A percentile compares a stretch with the other conserved stretches of the same genome.
phyloP scores from a whole-genome alignment of 73 alveolate species.

The Tetrahymena elliotti region DNA sequence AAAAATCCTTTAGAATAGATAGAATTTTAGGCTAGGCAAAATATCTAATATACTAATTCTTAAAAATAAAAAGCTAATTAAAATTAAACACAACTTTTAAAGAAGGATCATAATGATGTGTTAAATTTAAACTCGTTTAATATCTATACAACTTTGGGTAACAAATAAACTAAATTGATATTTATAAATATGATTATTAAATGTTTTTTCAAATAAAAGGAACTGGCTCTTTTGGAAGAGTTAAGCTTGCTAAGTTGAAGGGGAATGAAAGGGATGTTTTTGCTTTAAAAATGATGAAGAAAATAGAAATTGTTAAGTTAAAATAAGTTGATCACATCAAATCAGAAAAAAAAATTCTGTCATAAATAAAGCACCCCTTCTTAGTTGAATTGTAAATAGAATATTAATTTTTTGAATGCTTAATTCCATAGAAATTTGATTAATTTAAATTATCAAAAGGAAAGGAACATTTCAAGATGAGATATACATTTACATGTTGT shows the following conservation, averaged over 20 bases:
- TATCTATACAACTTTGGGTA: background rate
- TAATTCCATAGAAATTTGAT: slow-evolving; percentile 18
- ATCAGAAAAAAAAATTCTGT: slow-evolving; percentile 35
- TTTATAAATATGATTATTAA: background rate
- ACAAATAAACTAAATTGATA: background rate
- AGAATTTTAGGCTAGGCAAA: background rate
- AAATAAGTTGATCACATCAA: slow-evolving; percentile 63
- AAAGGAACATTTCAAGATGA: slow-evolving; percentile 53
- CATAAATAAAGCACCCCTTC: slow-evolving; percentile 41
- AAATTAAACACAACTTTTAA: background rate
- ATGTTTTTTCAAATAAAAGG: slow-evolving; percentile 41
- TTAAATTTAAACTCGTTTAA: background rate
- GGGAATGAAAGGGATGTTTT: slow-evolving; percentile 54
- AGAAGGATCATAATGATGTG: background rate
- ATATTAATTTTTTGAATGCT: too few relatives aligned
- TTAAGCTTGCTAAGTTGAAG: slow-evolving; percentile 75
- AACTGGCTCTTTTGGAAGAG: slow-evolving; percentile 95
- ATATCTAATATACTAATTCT: background rate
- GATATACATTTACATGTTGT: slow-evolving; percentile 37
- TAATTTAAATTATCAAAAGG: background rate
- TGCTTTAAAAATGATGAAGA: slow-evolving; percentile 93
- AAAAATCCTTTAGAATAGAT: background rate
- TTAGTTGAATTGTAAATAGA: slow-evolving; percentile 26
- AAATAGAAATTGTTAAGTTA: slow-evolving; percentile 79
- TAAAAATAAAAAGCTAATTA: background rate